Evolutionary conservation across 1,284 basidiomycete genomes (phyloP).

Genomic region (Ceratorhiza oryzae-sativae): DNA sequence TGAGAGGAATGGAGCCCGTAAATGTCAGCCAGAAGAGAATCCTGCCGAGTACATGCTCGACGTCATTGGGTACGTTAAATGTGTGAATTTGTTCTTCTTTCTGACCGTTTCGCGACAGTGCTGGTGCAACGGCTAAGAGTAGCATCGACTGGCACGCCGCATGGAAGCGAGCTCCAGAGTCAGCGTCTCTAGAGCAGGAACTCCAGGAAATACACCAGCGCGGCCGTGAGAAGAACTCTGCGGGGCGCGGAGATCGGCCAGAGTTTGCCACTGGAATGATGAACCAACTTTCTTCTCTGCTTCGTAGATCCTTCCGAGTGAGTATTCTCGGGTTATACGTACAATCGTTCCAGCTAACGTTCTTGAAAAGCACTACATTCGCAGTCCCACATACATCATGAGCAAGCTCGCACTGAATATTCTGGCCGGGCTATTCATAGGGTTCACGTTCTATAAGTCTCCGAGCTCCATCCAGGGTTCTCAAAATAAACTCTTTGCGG

Average conservation of each 20-base stretch:
- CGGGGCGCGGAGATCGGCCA: constrained; percentile 48
- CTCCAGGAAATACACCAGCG: constrained; percentile 9
- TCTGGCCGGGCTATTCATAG: constrained; percentile 64
- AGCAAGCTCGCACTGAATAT: constrained; percentile 65
- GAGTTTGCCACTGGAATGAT: constrained; percentile 63
- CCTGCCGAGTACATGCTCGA: constrained; percentile 50
- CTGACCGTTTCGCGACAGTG: constrained; percentile 7
- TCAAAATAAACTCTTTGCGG: constrained; percentile 80
- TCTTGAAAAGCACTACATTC: constrained; percentile 57
- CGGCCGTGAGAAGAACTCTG: constrained; percentile 3
- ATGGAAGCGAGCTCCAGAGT: constrained; percentile 33
- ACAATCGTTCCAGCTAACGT: not conserved
- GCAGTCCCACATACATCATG: constrained; percentile 76
- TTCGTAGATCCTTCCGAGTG: constrained; percentile 58
- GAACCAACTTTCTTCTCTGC: constrained; percentile 61
- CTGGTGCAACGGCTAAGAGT: constrained; percentile 35
- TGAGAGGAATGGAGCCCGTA: constrained; percentile 63
- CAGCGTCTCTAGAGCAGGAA: constrained; percentile 35
- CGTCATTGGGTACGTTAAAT: constrained; percentile 47
- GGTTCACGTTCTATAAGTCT: constrained; percentile 74
- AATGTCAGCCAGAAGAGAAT: constrained; percentile 59
- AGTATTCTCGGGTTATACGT: not conserved
- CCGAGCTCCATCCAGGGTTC: constrained; percentile 72
- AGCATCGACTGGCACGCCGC: constrained; percentile 34
- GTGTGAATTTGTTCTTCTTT: constrained; percentile 53